These are phyloP conservation scores for Pittosporum tobira DNA, from an alignment of 129 eudicot genomes.

Conservation along the genomic window DNA sequence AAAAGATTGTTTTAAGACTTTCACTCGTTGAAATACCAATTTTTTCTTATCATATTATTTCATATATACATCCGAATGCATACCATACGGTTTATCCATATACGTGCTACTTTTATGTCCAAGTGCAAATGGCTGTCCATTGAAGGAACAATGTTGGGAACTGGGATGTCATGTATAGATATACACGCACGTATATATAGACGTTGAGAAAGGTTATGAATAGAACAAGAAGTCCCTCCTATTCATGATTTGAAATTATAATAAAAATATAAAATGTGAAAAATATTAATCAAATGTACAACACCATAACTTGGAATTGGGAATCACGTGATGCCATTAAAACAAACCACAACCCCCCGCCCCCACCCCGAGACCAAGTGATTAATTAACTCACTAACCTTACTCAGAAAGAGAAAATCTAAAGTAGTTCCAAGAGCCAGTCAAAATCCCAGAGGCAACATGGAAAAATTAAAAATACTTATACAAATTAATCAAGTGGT, in stretches of 20 bases:
- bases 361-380: constrained; percentile 88
- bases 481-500: constrained; percentile 6
- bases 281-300: constrained; percentile 35
- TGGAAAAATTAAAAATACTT: background rate
- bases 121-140: background rate
- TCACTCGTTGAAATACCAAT: too few relatives aligned
- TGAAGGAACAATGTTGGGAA: constrained; percentile 7
- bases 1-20: too few relatives aligned
- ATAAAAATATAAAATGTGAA: background rate
- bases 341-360: too few relatives aligned
- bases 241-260: constrained; percentile 16
- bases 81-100: too few relatives aligned
- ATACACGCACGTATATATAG: too few relatives aligned
- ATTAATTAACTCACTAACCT: constrained; percentile 32
- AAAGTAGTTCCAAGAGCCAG: constrained; percentile 21
- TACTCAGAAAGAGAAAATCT: constrained; percentile 13
- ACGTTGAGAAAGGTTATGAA: constrained; percentile 20
- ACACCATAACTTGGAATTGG: constrained; percentile 65
- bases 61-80: too few relatives aligned
- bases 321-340: constrained; percentile 92
- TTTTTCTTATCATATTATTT: too few relatives aligned
- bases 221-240: constrained; percentile 32
- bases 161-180: background rate
- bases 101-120: too few relatives aligned
- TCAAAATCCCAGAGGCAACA: constrained; percentile 11